Percentiles rank a stretch among this genome's conserved stretches.
phyloP scores from a whole-genome alignment of 805 yeast species.

The Novakomyces olei region DNA sequence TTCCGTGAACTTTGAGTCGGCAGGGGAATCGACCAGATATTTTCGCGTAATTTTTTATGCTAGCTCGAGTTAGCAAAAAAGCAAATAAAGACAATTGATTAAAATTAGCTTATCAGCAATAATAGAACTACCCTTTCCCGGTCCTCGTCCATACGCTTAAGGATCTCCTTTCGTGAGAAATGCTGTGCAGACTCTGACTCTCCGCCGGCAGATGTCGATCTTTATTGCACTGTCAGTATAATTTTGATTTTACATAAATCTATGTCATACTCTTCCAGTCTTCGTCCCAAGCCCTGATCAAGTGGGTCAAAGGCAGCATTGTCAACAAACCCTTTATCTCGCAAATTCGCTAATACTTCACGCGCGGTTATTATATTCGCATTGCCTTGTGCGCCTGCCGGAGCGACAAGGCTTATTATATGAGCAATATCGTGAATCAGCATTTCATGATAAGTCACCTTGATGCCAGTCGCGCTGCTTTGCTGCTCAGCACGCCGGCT shows the following conservation, averaged over 20 bases:
- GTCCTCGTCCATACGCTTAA: constrained; percentile 75
- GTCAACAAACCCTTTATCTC: too few relatives aligned
- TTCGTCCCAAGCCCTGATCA: constrained; percentile 1
- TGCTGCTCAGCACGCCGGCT: constrained; percentile 13
- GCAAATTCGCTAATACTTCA: constrained; percentile 11
- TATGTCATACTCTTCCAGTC: constrained; percentile 7
- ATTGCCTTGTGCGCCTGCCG: constrained; percentile 9
- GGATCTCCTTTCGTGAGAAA: constrained; percentile 29
- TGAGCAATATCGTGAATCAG: constrained; percentile 13
- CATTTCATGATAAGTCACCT: constrained; percentile 13
- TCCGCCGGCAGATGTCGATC: too few relatives aligned
- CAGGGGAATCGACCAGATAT: constrained; percentile 39
- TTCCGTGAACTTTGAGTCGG: too few relatives aligned
- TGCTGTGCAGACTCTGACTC: too few relatives aligned
- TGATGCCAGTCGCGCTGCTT: neutral
- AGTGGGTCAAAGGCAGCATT: too few relatives aligned
- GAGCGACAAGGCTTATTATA: constrained; percentile 14
- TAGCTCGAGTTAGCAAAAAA: constrained; percentile 3
- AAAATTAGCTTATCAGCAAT: constrained; percentile 6
- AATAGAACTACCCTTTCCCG: too few relatives aligned
- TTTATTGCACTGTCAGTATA: constrained; percentile 9
- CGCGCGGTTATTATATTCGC: constrained; percentile 12
- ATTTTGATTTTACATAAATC: constrained; percentile 12
- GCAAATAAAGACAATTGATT: neutral
- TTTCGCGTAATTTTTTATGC: constrained; percentile 59